phyloP scores from a whole-genome alignment of 1,284 basidiomycete genomes.

The Flammula alnicola region DNA sequence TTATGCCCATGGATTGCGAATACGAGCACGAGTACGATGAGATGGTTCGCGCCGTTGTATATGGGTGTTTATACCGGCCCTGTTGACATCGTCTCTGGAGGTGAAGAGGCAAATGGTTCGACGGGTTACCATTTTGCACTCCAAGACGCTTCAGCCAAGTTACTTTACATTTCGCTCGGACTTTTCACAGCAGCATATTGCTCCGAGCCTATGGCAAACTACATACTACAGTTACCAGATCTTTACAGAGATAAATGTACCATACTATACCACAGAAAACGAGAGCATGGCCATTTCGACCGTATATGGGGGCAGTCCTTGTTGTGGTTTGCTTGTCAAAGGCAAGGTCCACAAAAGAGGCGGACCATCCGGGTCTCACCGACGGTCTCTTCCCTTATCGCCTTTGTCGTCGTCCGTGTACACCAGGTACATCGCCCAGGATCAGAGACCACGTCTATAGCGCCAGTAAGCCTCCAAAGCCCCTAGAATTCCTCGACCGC shows the following conservation, averaged over 20 bases:
- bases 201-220: too few species aligned
- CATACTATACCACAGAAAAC: too few species aligned
- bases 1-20: background rate
- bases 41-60: background rate
- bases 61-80: background rate
- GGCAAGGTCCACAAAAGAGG: constrained; percentile 18
- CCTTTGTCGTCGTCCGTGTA: constrained; percentile 32
- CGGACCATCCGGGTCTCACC: constrained; percentile 27
- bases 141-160: too few species aligned
- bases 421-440: constrained; percentile 33
- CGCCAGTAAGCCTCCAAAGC: constrained; percentile 25
- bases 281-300: constrained; percentile 9
- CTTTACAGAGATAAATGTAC: too few species aligned
- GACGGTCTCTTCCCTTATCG: constrained; percentile 26
- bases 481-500: constrained; percentile 15
- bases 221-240: too few species aligned
- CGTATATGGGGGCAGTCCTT: constrained; percentile 11
- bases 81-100: too few species aligned
- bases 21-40: background rate
- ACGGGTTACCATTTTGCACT: too few species aligned
- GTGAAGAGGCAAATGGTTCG: too few species aligned
- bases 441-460: constrained; percentile 33
- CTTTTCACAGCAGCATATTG: too few species aligned
- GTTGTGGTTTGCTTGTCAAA: constrained; percentile 18
- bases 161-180: too few species aligned